phyloP scores from a whole-genome alignment of 2,329 filamentous ascomycete species.

The Capronia americana region DNA sequence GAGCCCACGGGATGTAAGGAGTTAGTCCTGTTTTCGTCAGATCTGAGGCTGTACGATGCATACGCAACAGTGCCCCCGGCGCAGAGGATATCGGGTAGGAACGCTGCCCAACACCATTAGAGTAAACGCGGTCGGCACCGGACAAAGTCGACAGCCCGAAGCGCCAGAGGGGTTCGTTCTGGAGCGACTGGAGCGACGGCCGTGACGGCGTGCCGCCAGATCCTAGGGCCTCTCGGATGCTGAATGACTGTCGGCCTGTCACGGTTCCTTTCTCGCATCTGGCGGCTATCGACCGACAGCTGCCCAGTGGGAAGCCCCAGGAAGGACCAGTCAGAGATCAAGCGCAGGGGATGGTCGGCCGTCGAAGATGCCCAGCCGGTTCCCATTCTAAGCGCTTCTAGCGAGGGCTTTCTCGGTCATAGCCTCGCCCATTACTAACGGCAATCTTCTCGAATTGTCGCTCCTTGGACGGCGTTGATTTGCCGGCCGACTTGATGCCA shows the following conservation, averaged over 20 bases:
- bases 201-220: neutral
- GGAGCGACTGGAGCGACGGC: neutral
- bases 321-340: neutral
- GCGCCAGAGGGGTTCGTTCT: neutral
- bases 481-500: neutral
- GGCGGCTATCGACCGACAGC: neutral
- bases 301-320: no score
- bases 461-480: neutral
- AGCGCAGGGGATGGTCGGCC: neutral
- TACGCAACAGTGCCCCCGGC: neutral
- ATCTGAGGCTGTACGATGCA: conserved; percentile 1
- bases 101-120: neutral
- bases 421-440: conserved; percentile 10
- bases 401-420: conserved; percentile 11
- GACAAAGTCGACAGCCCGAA: conserved; percentile 1
- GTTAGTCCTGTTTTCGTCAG: neutral
- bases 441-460: conserved; percentile 4
- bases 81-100: neutral
- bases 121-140: neutral
- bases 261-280: neutral
- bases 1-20: neutral
- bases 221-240: neutral
- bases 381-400: conserved; percentile 17
- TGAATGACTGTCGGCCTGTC: neutral
- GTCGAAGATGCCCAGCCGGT: neutral